These are phyloP conservation scores for Mucor racemosus DNA, from an alignment of 371 early-diverging fungal genomes.

Conservation along the genomic window DNA sequence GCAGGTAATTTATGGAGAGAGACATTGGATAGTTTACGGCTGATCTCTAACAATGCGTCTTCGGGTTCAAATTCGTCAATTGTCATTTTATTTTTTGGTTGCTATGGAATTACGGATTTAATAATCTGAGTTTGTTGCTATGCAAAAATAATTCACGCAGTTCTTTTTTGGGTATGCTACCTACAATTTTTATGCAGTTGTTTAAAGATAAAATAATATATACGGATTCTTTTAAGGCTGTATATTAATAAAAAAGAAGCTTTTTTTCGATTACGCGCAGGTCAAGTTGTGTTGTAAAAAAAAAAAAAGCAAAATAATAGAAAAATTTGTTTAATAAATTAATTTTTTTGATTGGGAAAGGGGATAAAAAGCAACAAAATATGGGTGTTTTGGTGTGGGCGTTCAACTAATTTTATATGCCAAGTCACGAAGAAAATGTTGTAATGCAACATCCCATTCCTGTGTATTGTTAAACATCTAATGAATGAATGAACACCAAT, in stretches of 20 bases:
- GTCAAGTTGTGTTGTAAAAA: background rate
- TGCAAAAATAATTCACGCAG: background rate
- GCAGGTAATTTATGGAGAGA: constrained; percentile 31
- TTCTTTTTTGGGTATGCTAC: background rate
- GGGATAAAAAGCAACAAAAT: background rate
- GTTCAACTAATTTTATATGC: background rate
- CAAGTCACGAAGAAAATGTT: constrained; percentile 5
- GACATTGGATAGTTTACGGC: constrained; percentile 49
- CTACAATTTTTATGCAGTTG: constrained; percentile 1
- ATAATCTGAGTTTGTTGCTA: constrained; percentile 7
- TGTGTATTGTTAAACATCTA: background rate
- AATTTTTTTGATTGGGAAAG: background rate
- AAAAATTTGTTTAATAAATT: background rate
- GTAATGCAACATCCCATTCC: constrained; percentile 4
- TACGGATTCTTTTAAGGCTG: background rate
- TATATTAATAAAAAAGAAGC: too few relatives aligned
- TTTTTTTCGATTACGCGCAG: background rate
- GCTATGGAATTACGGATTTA: background rate
- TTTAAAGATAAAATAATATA: background rate
- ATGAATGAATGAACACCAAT: background rate
- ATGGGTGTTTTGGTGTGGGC: background rate
- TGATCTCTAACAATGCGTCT: constrained; percentile 41
- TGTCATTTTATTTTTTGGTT: constrained; percentile 35
- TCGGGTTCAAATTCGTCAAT: constrained; percentile 50
- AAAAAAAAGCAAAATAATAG: background rate